Percentiles rank a stretch among this genome's conserved stretches.
phyloP scores from a whole-genome alignment of 805 yeast species.

The Kodamaea nitidulidarum region DNA sequence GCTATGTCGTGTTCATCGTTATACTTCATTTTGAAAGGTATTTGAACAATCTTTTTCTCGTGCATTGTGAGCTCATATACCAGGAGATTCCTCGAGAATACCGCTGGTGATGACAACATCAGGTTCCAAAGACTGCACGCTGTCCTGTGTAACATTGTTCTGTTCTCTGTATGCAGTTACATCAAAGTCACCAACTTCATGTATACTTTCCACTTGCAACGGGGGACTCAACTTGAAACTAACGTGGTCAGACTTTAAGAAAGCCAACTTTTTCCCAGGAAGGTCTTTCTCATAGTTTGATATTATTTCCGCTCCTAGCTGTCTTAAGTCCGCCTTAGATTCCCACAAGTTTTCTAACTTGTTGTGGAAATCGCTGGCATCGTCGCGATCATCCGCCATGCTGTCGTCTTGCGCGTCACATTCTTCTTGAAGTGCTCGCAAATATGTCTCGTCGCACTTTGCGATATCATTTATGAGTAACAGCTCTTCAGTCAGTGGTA shows the following conservation, averaged over 20 bases:
- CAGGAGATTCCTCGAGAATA: neutral
- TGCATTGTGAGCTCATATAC: neutral
- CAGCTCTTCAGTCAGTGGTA: constrained; percentile 13
- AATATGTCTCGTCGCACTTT: constrained; percentile 6
- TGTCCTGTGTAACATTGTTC: constrained; percentile 12
- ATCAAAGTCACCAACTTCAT: constrained; percentile 23
- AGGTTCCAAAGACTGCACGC: neutral
- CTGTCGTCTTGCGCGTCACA: constrained; percentile 11
- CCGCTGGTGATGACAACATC: neutral
- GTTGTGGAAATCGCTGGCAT: constrained; percentile 2
- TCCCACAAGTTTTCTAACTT: constrained; percentile 6
- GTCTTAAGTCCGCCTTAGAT: neutral
- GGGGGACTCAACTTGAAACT: constrained; percentile 10
- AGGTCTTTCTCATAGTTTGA: constrained; percentile 15
- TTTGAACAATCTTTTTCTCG: neutral
- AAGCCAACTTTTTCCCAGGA: constrained; percentile 14
- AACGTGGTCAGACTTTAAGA: constrained; percentile 14
- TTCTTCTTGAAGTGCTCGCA: constrained; percentile 22
- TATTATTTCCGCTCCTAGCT: constrained; percentile 13
- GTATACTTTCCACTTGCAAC: constrained; percentile 18
- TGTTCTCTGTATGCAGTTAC: constrained; percentile 3
- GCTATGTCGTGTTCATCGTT: too few relatives aligned
- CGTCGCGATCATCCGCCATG: neutral
- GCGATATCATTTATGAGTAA: constrained; percentile 8
- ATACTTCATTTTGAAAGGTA: too few relatives aligned